Base-by-base conservation (phyloP, 352 stramenopile genomes). In the Pythium guiyangense region DNA sequence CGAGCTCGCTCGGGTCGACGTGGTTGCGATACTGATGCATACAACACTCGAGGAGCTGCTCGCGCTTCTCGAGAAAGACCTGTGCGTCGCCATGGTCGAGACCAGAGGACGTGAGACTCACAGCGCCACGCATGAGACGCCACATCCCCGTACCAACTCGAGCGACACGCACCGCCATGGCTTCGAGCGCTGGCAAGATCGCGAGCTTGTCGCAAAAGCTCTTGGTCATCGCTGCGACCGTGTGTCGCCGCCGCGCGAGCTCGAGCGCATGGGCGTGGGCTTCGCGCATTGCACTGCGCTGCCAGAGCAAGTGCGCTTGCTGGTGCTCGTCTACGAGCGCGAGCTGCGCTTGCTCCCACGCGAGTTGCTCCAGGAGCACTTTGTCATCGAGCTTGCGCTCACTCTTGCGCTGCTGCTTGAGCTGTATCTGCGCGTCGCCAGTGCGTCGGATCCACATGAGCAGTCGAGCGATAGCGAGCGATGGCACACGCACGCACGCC, bases 181-280 rank as follows among this genome's bases (percentile, higher is more conserved):
- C 66, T 26, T 71, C 52, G 1, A 53, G 54, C 11, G 71, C 62
- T 11, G 69, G 57, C 18, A 84, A 52, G 1, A 65, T 54, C 5
- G 64, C 69, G 27, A 85, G 61, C 10, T 59, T 67, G 48, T 87
- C 72, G 31, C 84, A 73, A 54, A 87, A 85, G 26, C 69, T 66
- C 31, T 64, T 69, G 5, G 59, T 50, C 14, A 79, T 74, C 9
- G 66, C 49, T 6, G 58, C 45, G 14, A 73, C 63, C 9, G 52
- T 63, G 20, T 63, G 52, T 4, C 64, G 69, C 12, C 68, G 57
- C n/a, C 62, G 69, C 47, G 61, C 54, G 6, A 72, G 47, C 37
- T 87, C 70, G 20, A 77, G 51, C n/a, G 54, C 48, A 31, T 53
- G 53, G 27, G 51, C 14, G 10, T 78, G 49, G 1, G 59, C 54